Evolutionary conservation across 2,329 filamentous ascomycete genomes (phyloP).

Genomic region (Fonsecaea pedrosoi): DNA sequence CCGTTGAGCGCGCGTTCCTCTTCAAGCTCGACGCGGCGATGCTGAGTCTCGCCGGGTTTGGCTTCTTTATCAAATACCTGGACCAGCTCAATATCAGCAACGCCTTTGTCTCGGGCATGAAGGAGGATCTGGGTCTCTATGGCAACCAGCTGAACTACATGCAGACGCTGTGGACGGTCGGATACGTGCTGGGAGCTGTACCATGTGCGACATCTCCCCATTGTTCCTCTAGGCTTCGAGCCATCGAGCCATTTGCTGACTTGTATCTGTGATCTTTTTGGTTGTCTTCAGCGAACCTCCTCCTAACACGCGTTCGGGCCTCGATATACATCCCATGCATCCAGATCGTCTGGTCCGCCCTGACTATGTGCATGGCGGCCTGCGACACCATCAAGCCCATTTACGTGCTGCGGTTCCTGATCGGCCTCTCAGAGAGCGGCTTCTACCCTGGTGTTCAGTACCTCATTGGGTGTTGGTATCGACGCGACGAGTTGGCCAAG

Average conservation of each 20-base stretch:
- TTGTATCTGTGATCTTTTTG: no score
- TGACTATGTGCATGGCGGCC: conserved; percentile 37
- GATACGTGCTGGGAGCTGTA: conserved; percentile 61
- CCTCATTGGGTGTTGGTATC: conserved; percentile 51
- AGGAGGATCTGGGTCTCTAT: conserved; percentile 57
- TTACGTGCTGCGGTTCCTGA: conserved; percentile 14
- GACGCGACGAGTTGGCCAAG: conserved; percentile 58
- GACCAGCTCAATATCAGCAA: conserved; percentile 39
- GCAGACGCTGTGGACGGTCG: conserved; percentile 49
- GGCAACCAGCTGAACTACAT: conserved; percentile 58
- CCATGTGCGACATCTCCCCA: background rate
- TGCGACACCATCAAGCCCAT: conserved; percentile 15
- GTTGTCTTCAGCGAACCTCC: background rate
- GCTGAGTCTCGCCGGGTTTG: conserved; percentile 42
- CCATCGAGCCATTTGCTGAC: no score
- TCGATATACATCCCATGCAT: conserved; percentile 42
- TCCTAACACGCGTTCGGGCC: conserved; percentile 29
- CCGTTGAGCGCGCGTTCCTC: conserved; percentile 50
- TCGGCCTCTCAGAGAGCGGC: conserved; percentile 37
- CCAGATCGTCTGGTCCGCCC: conserved; percentile 43
- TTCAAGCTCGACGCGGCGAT: conserved; percentile 44
- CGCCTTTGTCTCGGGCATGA: conserved; percentile 44
- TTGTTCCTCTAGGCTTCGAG: no score
- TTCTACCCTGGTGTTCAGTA: conserved; percentile 44
- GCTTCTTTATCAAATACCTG: conserved; percentile 41